These are phyloP conservation scores for Cyclanthera cordifolia DNA, from an alignment of 306 rosid species.

Conservation along the genomic window DNA sequence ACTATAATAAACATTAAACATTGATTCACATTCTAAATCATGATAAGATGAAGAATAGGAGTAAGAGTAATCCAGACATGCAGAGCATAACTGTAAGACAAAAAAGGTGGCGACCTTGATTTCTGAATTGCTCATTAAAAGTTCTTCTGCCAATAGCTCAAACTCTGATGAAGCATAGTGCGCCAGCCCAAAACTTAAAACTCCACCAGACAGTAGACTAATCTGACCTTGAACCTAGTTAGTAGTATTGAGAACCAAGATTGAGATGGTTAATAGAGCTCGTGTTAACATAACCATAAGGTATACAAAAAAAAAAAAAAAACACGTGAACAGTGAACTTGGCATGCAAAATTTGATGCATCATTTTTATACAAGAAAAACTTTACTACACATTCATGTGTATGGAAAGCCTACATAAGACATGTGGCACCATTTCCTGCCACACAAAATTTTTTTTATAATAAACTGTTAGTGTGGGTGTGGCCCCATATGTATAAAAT, in stretches of 20 bases:
- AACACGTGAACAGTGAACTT: not conserved
- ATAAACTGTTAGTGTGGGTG: no score
- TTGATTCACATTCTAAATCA: not conserved
- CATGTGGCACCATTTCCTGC: no score
- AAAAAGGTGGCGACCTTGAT: conserved; percentile 48
- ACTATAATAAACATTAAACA: not conserved
- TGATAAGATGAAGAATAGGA: not conserved
- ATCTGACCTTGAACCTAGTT: conserved; percentile 95
- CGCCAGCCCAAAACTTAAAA: conserved; percentile 84
- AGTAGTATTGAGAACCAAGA: conserved; percentile 12
- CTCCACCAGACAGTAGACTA: conserved; percentile 70
- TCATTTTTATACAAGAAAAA: no score
- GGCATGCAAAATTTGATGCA: not conserved
- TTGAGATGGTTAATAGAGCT: not conserved
- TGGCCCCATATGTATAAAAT: no score
- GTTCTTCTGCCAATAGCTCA: conserved; percentile 92
- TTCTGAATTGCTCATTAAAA: conserved; percentile 88
- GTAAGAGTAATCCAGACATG: not conserved
- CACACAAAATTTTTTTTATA: no score
- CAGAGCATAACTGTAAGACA: not conserved
- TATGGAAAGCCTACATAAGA: no score
- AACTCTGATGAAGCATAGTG: conserved; percentile 90
- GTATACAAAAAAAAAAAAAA: not conserved
- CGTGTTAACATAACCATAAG: not conserved
- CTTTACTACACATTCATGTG: no score